A percentile compares a stretch with the other conserved stretches of the same genome.
phyloP scores from a whole-genome alignment of 2,329 filamentous ascomycete species.

The Gaeumannomyces tritici region DNA sequence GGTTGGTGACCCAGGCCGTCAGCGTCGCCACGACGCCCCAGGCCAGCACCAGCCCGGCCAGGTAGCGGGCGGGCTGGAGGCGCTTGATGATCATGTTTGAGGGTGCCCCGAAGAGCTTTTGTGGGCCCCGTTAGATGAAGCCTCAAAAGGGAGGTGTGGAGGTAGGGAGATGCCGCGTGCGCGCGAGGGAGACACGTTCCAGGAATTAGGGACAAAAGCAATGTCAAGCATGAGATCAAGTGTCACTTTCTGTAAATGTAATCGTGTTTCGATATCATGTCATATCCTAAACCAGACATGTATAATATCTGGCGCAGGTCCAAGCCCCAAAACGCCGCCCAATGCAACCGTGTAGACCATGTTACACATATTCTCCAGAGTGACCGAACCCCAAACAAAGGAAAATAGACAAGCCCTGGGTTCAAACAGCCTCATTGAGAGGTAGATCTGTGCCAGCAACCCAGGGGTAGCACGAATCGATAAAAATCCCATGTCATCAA shows the following conservation, averaged over 20 bases:
- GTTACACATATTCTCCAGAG: not conserved
- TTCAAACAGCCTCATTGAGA: not conserved
- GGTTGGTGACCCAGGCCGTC: not conserved
- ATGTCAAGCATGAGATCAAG: not conserved
- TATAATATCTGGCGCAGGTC: not conserved
- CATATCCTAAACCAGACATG: not conserved
- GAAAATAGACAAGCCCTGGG: not conserved
- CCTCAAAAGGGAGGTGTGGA: no score
- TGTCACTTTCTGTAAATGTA: not conserved
- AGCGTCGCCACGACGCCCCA: not conserved
- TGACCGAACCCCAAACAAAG: not conserved
- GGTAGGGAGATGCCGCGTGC: no score
- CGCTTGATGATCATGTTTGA: not conserved
- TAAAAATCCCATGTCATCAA: no score
- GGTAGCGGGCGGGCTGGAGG: not conserved
- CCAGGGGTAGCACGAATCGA: not conserved
- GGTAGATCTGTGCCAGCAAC: not conserved
- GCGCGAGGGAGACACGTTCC: no score
- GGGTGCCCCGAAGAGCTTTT: not conserved
- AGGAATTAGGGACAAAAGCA: no score
- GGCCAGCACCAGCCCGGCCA: conserved; percentile 7
- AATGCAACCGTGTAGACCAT: not conserved
- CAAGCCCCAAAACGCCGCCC: not conserved
- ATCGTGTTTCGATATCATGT: not conserved
- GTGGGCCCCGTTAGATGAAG: not conserved